Evolutionary conservation across 352 stramenopile species (phyloP).

Genomic region (Phytophthora brassicae): DNA sequence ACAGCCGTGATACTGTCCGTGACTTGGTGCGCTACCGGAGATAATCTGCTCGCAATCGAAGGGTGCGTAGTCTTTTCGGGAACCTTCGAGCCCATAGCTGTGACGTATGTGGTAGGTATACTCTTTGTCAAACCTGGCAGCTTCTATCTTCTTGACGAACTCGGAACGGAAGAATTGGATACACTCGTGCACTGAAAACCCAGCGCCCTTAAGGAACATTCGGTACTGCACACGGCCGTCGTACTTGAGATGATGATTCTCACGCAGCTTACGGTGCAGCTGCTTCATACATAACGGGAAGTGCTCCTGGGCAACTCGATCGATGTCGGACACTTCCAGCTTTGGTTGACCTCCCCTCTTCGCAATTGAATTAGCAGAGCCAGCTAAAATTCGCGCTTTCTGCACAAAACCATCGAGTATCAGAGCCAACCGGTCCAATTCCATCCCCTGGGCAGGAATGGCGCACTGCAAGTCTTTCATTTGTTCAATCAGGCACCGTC

Average conservation of each 20-base stretch:
- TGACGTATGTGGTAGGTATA: conserved; percentile 89
- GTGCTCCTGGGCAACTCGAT: conserved; percentile 50
- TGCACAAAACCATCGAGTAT: conserved; percentile 44
- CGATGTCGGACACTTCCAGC: conserved; percentile 60
- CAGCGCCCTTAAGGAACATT: conserved; percentile 84
- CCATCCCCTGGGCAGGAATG: conserved; percentile 32
- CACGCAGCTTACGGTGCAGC: conserved; percentile 67
- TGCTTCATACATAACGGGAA: conserved; percentile 86
- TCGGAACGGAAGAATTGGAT: conserved; percentile 77
- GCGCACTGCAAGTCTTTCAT: conserved; percentile 48
- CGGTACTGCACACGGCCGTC: conserved; percentile 83
- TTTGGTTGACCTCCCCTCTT: conserved; percentile 7
- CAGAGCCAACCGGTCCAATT: conserved; percentile 40
- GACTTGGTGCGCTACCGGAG: conserved; percentile 35
- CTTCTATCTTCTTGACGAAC: conserved; percentile 61
- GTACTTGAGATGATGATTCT: conserved; percentile 86
- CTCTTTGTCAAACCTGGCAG: conserved; percentile 77
- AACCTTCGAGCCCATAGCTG: conserved; percentile 83
- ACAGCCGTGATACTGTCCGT: conserved; percentile 81
- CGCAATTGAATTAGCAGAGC: neutral
- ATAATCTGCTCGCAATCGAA: conserved; percentile 66
- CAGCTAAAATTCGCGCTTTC: conserved; percentile 30
- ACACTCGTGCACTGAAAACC: conserved; percentile 76
- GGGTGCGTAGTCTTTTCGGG: conserved; percentile 69
- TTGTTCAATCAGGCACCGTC: conserved; percentile 29